Conservation (phyloP, 768 basidiomycete genomes). For the Pisolithus orientalis region DNA sequence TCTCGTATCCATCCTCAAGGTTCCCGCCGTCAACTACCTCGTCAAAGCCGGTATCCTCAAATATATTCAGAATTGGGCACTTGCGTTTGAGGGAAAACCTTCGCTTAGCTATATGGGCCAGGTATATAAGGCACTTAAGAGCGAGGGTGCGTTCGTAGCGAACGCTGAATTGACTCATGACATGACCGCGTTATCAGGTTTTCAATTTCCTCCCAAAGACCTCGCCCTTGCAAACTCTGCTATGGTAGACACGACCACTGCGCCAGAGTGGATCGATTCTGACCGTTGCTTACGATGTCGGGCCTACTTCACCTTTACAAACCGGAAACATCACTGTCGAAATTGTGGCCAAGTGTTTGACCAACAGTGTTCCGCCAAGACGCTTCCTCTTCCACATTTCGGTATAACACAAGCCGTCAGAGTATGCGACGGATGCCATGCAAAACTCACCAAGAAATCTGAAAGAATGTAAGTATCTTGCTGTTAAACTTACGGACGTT, state of each 20-base stretch:
- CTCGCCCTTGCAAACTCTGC: slow-evolving; percentile 61
- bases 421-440: slow-evolving; percentile 86
- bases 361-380: slow-evolving; percentile 84
- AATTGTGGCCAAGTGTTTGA: slow-evolving; percentile 98
- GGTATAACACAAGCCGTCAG: slow-evolving; percentile 90
- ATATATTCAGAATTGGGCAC: slow-evolving; percentile 89
- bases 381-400: slow-evolving; percentile 82
- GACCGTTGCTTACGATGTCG: slow-evolving; percentile 93
- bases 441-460: slow-evolving; percentile 66
- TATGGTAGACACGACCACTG: slow-evolving; percentile 86
- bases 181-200: slow-evolving; percentile 42
- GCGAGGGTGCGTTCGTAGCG: slow-evolving; percentile 52
- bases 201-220: slow-evolving; percentile 79
- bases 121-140: slow-evolving; percentile 69
- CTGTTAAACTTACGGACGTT: neutral
- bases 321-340: slow-evolving; percentile 96
- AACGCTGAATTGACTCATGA: neutral
- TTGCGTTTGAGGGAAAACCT: slow-evolving; percentile 80
- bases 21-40: slow-evolving; percentile 68
- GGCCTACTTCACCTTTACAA: slow-evolving; percentile 87
- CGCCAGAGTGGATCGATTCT: slow-evolving; percentile 97
- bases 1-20: slow-evolving; percentile 80
- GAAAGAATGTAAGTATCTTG: slow-evolving; percentile 43
- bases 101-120: slow-evolving; percentile 69
- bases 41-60: slow-evolving; percentile 77